Conservation (phyloP, 139 green algal species). For the Pseudopediastrum boryanum region DNA sequence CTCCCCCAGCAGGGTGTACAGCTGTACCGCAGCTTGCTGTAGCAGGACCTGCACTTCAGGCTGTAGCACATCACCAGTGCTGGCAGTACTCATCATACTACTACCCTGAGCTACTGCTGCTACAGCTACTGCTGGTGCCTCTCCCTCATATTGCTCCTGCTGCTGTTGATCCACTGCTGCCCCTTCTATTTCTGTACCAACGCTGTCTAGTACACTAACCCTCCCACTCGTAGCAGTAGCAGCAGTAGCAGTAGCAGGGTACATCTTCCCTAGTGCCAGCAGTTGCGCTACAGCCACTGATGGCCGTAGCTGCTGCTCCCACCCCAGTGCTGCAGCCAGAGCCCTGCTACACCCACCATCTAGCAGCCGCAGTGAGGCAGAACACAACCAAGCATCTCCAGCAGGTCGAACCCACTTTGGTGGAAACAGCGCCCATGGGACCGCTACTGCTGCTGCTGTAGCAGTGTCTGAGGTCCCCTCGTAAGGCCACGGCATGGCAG, state of each 20-base stretch:
- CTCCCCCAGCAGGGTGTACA: not conserved
- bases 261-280: conserved; percentile 59
- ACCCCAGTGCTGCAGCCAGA: conserved; percentile 50
- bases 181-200: too few relatives aligned
- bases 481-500: conserved; percentile 33
- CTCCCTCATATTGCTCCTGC: too few relatives aligned
- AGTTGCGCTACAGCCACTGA: conserved; percentile 67
- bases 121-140: too few relatives aligned
- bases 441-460: not conserved
- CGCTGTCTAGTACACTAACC: too few relatives aligned
- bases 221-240: too few relatives aligned
- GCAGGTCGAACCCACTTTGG: conserved; percentile 17
- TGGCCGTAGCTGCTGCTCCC: conserved; percentile 44
- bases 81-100: too few relatives aligned
- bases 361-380: conserved; percentile 17
- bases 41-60: too few relatives aligned
- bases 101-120: too few relatives aligned
- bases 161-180: too few relatives aligned
- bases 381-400: conserved; percentile 10
- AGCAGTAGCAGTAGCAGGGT: conserved; percentile 24
- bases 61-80: too few relatives aligned
- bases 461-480: not conserved
- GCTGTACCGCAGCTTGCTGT: too few relatives aligned
- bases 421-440: not conserved
- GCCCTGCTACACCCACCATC: not conserved